Base-by-base conservation (phyloP, 106 monocot genomes). In the Dioscorea alata region DNA sequence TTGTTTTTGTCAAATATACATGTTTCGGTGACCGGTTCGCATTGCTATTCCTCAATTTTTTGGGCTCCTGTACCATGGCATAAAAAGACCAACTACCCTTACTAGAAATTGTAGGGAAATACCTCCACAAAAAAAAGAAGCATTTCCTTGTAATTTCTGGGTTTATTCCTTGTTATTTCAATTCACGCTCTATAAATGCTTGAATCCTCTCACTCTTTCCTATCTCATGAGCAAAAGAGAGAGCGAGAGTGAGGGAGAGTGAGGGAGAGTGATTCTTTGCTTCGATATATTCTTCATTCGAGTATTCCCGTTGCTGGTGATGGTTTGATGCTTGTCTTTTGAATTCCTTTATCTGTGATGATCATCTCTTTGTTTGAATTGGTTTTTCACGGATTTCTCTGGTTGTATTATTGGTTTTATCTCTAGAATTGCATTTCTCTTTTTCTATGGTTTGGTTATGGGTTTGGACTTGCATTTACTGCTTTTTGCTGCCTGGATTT, bases 141-240 rank as follows among this genome's bases (percentile, higher is more conserved):
- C 42, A 3, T 42, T 42, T 42, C 6, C 42, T 42, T 42, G 6
- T 6, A 8, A 42, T 42, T 10, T 42, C 10, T 42, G 2, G 6
- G 10, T 42, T 42, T 42, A 42, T 42, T 42, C 10, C 10, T 42
- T 42, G 9, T 42, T 10, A 42, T 42, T 42, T 42, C 1, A 42
- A 10, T 42, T 54, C 54, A 54, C 18, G 8, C 33, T 34, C 18
- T 64, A 35, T 64, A 64, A 60, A 60, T 60, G 60, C 60, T 23
- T 12, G 60, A 23, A 60, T 60, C 23, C 23, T 2, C 60, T 23
- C 23, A 5, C 13, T 8, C 23, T 24, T 23, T 21, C 2, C 59
- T n/a, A 6, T 59, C 59, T 59, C 5, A 20, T 21, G 61, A 31
- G 61, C 1, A 28, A 28, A 3, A 28, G 28, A 28, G 28, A 28